phyloP scores from a whole-genome alignment of 805 yeast species.

The Candida lessepsii region DNA sequence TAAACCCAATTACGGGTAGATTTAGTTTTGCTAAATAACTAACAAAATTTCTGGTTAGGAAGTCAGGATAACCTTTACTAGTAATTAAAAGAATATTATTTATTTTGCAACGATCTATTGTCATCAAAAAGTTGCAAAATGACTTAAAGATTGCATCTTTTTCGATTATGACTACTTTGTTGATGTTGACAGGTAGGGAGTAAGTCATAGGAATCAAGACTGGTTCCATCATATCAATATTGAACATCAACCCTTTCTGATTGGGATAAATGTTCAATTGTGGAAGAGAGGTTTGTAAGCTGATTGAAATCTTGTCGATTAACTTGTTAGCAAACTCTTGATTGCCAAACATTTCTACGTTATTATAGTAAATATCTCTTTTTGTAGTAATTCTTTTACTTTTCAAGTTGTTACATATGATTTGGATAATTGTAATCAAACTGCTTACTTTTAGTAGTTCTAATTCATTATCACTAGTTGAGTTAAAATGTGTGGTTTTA shows the following conservation, averaged over 20 bases:
- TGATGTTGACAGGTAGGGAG: neutral
- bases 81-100: constrained; percentile 40
- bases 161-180: constrained; percentile 28
- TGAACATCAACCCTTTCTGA: constrained; percentile 56
- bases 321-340: constrained; percentile 44
- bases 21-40: constrained; percentile 19
- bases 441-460: constrained; percentile 4
- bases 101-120: neutral
- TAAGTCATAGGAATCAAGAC: constrained; percentile 19
- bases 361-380: constrained; percentile 59
- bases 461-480: constrained; percentile 2
- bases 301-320: constrained; percentile 36
- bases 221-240: constrained; percentile 14
- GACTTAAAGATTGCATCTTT: constrained; percentile 43
- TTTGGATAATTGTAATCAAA: neutral
- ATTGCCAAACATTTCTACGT: constrained; percentile 47
- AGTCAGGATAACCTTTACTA: constrained; percentile 69
- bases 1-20: constrained; percentile 44
- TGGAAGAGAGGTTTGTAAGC: constrained; percentile 38
- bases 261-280: constrained; percentile 48
- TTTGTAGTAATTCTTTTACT: constrained; percentile 34
- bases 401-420: neutral
- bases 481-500: neutral
- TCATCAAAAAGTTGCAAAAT: constrained; percentile 11
- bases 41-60: constrained; percentile 47